Evolutionary conservation across 192 early-diverging fungal genomes (phyloP).

Genomic region (Backusella tuberculispora): DNA sequence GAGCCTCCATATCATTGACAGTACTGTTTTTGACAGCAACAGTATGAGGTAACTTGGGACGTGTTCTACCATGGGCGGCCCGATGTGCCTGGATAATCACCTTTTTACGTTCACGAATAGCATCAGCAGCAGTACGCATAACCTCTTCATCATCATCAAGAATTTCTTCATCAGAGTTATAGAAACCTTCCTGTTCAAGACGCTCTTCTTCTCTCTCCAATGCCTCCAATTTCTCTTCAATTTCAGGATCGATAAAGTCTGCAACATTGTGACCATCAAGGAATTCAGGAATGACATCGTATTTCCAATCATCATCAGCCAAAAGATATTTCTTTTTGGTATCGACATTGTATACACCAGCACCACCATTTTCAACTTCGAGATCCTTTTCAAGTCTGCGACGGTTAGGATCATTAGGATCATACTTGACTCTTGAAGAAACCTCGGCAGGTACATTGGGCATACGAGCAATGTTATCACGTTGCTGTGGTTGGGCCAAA

Average conservation of each 20-base stretch:
- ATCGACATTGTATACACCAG: constrained; percentile 96
- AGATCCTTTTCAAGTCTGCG: constrained; percentile 87
- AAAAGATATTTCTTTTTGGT: constrained; percentile 93
- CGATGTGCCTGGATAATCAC: constrained; percentile 76
- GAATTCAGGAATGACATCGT: constrained; percentile 98
- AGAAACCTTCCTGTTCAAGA: constrained; percentile 90
- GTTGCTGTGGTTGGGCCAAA: constrained; percentile 82
- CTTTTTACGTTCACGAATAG: constrained; percentile 86
- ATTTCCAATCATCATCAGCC: constrained; percentile 88
- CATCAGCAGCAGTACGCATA: constrained; percentile 75
- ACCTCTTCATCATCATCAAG: constrained; percentile 82
- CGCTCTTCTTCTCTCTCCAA: constrained; percentile 97
- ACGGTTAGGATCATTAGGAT: constrained; percentile 81
- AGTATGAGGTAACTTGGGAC: constrained; percentile 70
- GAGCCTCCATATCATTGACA: constrained; percentile 69
- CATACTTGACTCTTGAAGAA: constrained; percentile 71
- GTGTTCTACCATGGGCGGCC: constrained; percentile 79
- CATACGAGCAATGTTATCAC: constrained; percentile 85
- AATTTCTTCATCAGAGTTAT: constrained; percentile 79
- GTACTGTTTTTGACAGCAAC: constrained; percentile 42
- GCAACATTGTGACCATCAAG: constrained; percentile 98
- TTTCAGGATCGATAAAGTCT: constrained; percentile 98
- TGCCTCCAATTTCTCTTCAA: constrained; percentile 93
- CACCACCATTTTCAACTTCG: constrained; percentile 87
- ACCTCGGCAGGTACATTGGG: constrained; percentile 82